Evolutionary conservation across 495 filamentous ascomycete genomes (phyloP), one percentile per base, ranked within the genome.

Genomic region (Daldinia bambusicola): DNA sequence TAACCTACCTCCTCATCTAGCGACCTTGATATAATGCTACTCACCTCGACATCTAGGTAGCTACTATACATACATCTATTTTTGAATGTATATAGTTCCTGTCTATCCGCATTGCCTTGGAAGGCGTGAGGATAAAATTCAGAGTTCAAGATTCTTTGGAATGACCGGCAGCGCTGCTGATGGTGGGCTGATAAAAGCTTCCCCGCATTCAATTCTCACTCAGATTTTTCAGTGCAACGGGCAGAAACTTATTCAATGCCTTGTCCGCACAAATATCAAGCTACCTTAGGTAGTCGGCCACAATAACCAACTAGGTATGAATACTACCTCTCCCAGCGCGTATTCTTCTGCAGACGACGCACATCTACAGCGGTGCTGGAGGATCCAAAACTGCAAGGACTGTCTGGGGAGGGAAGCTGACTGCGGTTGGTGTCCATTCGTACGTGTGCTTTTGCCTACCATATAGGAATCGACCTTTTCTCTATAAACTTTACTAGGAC

Each of bases 401-500:
- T 87, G 84, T 71, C 74, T 87, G 1, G 37, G n/a, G 30, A 38
- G 52, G 7, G 34, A 80, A 60, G 16, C 67, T 5, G 75, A 77
- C 9, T 86, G 85, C 63, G 80, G 80, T 51, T 87, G 85, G 85
- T 88, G 85, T 75, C 84, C 85, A 13, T 79, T 77, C 62, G 84
- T 84, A 80, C 59, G 80, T 76, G 16, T 41, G 38, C 53, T 30
- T 22, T 20, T n/a, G n/a, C 22, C 13, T 48, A 20, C 9, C 6
- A 41, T n/a, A 2, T 20, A 20, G 8, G 2, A 48, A 48, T 1
- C 9, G n/a, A n/a, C n/a, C 8, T 16, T 9, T 0, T 6, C n/a
- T 5, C 9, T 48, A 22, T n/a, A 48, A 8, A 20, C 20, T 48
- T 9, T 16, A 22, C 6, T 1, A 48, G 16, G 16, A 48, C 18